Evolutionary conservation across 371 early-diverging fungal species (phyloP).

Genomic region (Mucor mucedo): DNA sequence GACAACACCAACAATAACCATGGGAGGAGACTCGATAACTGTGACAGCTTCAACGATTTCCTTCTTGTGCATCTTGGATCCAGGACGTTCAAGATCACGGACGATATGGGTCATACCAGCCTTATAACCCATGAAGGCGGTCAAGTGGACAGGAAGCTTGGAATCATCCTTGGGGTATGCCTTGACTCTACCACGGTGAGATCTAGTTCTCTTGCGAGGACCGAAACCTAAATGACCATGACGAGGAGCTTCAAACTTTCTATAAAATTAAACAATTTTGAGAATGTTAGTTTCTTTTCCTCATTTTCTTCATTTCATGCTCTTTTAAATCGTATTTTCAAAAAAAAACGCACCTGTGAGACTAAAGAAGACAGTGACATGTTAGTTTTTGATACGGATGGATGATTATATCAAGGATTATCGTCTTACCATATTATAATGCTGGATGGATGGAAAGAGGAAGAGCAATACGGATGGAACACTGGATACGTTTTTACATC

Average conservation of each 20-base stretch:
- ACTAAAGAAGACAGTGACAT: neutral
- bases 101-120: conserved; percentile 99
- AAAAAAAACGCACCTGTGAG: conserved; percentile 21
- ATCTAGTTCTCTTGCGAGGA: conserved; percentile 97
- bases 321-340: neutral
- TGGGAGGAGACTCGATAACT: conserved; percentile 98
- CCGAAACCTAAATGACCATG: conserved; percentile 99
- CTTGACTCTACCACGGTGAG: conserved; percentile 97
- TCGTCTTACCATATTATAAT: conserved; percentile 18
- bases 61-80: conserved; percentile 99
- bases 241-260: conserved; percentile 75
- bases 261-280: conserved; percentile 4
- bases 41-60: conserved; percentile 99
- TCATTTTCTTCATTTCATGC: neutral
- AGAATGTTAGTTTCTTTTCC: neutral
- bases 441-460: conserved; percentile 20
- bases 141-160: conserved; percentile 96
- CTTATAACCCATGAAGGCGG: conserved; percentile 99
- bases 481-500: neutral
- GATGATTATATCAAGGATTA: conserved; percentile 1
- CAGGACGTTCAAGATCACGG: conserved; percentile 97
- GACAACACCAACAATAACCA: conserved; percentile 99
- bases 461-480: conserved; percentile 4
- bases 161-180: conserved; percentile 99
- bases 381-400: conserved; percentile 1